Conservation (phyloP, 495 filamentous ascomycete genomes). For the Aspergillus indologenus region DNA sequence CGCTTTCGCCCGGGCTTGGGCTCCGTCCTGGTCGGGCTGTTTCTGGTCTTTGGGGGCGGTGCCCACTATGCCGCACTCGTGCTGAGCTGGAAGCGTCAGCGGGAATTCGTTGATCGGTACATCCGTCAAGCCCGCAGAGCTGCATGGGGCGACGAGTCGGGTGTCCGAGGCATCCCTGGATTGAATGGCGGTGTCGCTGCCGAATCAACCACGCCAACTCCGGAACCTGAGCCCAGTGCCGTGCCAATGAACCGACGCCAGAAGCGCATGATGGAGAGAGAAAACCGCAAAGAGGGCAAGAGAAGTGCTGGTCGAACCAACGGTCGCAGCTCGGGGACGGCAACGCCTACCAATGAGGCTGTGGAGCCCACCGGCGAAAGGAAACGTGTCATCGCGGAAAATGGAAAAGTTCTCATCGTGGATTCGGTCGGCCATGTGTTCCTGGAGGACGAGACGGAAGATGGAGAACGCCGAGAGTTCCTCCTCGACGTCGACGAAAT, state of each 20-base stretch:
- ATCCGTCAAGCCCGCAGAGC: conserved; percentile 83
- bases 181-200: conserved; percentile 47
- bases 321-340: conserved; percentile 43
- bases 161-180: conserved; percentile 65
- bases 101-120: conserved; percentile 85
- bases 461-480: conserved; percentile 77
- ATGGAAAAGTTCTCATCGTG: conserved; percentile 91
- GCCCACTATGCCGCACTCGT: conserved; percentile 82
- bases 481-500: conserved; percentile 76
- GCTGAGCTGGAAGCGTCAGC: conserved; percentile 81
- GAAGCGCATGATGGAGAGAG: conserved; percentile 80
- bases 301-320: conserved; percentile 34
- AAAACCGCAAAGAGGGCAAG: conserved; percentile 64
- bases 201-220: conserved; percentile 20
- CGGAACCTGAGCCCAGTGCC: conserved; percentile 37
- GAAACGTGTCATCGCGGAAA: conserved; percentile 84
- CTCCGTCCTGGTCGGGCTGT: conserved; percentile 77
- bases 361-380: conserved; percentile 62
- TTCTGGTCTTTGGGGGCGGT: conserved; percentile 76
- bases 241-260: conserved; percentile 79
- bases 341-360: conserved; percentile 48
- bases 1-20: conserved; percentile 88
- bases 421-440: conserved; percentile 90
- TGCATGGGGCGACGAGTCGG: conserved; percentile 81
- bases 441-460: conserved; percentile 82